phyloP scores from a whole-genome alignment of 768 basidiomycete genomes.

The Podaxis sp. region DNA sequence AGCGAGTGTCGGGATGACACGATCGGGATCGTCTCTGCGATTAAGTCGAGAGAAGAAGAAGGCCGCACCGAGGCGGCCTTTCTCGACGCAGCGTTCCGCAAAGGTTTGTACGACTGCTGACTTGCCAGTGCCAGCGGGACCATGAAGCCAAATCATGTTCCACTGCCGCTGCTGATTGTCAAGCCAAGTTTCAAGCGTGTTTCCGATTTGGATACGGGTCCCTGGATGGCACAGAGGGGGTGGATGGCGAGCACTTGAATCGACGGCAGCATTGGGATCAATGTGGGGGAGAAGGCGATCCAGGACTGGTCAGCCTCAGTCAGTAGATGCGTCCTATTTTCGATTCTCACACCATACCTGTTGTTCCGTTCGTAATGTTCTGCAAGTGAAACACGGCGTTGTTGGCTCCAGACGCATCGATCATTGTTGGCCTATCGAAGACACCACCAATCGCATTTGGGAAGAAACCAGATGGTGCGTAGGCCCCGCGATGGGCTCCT shows the following conservation, averaged over 20 bases:
- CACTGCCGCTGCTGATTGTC: neutral
- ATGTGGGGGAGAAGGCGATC: neutral
- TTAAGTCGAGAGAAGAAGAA: slow-evolving; percentile 8
- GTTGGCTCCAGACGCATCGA: neutral
- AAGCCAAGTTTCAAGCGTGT: neutral
- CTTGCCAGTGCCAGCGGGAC: slow-evolving; percentile 10
- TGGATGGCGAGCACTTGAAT: neutral
- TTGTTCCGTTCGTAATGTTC: too few relatives aligned
- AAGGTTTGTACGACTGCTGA: neutral
- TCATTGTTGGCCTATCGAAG: neutral
- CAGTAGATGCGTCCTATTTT: neutral
- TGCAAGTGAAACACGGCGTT: neutral
- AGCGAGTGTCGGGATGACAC: neutral
- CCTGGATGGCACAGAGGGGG: neutral
- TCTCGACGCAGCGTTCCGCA: neutral
- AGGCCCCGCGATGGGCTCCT: too few relatives aligned
- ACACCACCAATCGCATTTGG: too few relatives aligned
- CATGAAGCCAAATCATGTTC: slow-evolving; percentile 12
- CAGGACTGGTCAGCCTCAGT: neutral
- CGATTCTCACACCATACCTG: too few relatives aligned
- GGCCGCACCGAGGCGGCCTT: slow-evolving; percentile 1
- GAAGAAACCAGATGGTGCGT: too few relatives aligned
- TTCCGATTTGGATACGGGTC: neutral
- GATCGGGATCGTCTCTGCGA: neutral
- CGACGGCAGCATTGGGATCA: neutral